These are phyloP conservation scores for Plectosphaerella cucumerina DNA, from an alignment of 2,329 filamentous ascomycete species.

Conservation along the genomic window DNA sequence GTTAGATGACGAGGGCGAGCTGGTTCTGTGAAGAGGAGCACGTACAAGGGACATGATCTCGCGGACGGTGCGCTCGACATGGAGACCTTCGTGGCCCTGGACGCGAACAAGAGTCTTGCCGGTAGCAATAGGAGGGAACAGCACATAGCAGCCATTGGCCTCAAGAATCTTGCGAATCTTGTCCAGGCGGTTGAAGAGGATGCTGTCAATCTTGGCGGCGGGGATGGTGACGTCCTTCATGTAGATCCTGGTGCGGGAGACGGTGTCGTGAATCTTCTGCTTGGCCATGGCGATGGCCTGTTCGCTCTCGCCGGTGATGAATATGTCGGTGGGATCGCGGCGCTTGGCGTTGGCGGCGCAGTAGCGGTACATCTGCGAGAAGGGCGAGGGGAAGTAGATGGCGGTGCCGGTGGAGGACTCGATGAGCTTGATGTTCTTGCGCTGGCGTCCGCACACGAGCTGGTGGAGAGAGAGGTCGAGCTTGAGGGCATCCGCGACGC, in stretches of 20 bases:
- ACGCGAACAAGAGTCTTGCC: slow-evolving; percentile 82
- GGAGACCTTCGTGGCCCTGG: slow-evolving; percentile 87
- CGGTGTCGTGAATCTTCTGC: slow-evolving; percentile 82
- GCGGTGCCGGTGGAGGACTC: slow-evolving; percentile 93
- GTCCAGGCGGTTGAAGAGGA: slow-evolving; percentile 84
- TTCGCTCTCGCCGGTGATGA: slow-evolving; percentile 85
- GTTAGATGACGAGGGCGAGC: slow-evolving; percentile 17
- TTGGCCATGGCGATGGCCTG: slow-evolving; percentile 87
- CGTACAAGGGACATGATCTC: slow-evolving; percentile 91
- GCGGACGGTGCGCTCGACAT: slow-evolving; percentile 89
- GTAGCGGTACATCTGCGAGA: slow-evolving; percentile 88
- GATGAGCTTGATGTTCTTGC: slow-evolving; percentile 97
- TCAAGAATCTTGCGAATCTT: slow-evolving; percentile 98
- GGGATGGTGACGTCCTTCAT: slow-evolving; percentile 92
- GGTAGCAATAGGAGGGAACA: slow-evolving; percentile 84
- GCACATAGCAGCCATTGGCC: slow-evolving; percentile 89
- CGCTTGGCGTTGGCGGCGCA: slow-evolving; percentile 76
- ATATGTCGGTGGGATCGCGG: slow-evolving; percentile 84
- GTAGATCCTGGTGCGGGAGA: slow-evolving; percentile 74
- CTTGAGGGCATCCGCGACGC: slow-evolving; percentile 73
- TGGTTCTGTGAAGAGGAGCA: slow-evolving; percentile 10
- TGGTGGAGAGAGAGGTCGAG: slow-evolving; percentile 87
- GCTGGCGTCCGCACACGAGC: slow-evolving; percentile 84
- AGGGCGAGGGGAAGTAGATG: slow-evolving; percentile 96
- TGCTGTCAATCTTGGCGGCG: slow-evolving; percentile 89